Percentiles rank a stretch among this genome's conserved stretches.
Conservation (phyloP, 352 stramenopile species). For the Thalassiosira livingstoniorum region DNA sequence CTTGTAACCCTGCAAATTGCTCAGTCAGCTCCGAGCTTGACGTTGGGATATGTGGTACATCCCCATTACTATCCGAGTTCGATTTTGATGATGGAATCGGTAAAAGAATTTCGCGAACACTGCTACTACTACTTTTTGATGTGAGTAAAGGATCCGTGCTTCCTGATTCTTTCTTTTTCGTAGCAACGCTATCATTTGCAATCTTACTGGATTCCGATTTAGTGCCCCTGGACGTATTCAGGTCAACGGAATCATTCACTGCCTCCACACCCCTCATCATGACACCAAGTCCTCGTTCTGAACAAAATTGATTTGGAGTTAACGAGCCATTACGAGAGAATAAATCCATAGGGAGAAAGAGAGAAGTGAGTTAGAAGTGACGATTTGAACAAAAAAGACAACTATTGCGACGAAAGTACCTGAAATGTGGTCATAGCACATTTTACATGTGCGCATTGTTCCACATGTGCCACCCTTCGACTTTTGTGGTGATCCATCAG, state of each 20-base stretch:
- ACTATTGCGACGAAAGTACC: too few species aligned
- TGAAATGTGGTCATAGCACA: constrained; percentile 82
- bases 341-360: too few species aligned
- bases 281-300: constrained; percentile 57
- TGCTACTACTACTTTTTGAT: too few species aligned
- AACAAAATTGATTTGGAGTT: too few species aligned
- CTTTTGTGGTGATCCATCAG: not conserved
- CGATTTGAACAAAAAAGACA: too few species aligned
- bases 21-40: constrained; percentile 41
- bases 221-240: too few species aligned
- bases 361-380: too few species aligned
- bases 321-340: too few species aligned
- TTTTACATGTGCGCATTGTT: constrained; percentile 79
- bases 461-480: constrained; percentile 16
- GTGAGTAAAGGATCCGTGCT: not conserved
- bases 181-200: too few species aligned
- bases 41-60: constrained; percentile 12
- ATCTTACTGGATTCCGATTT: too few species aligned
- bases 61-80: constrained; percentile 1
- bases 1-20: constrained; percentile 55
- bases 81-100: constrained; percentile 13
- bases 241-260: too few species aligned
- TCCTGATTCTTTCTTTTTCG: too few species aligned
- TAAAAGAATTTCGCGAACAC: constrained; percentile 44
- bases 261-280: constrained; percentile 37